phyloP scores from a whole-genome alignment of 176 grass and related monocot species.

The Alloteropsis semialata region DNA sequence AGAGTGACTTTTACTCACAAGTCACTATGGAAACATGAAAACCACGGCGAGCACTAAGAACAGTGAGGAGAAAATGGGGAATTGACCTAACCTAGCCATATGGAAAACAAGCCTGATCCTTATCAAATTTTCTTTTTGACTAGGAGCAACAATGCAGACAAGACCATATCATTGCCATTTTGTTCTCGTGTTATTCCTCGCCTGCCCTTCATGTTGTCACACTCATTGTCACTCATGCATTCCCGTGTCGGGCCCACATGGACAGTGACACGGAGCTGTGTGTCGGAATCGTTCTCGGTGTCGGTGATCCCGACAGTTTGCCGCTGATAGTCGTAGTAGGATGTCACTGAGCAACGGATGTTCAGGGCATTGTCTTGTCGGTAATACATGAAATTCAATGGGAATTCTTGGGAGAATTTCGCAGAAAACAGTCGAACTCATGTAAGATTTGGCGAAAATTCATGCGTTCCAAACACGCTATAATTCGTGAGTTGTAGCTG shows the following conservation, averaged over 20 bases:
- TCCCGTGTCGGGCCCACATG: not conserved
- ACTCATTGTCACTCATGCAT: not conserved
- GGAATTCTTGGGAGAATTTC: not conserved
- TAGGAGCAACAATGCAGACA: not conserved
- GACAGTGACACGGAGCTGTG: conserved; percentile 2
- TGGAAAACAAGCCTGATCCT: conserved; percentile 3
- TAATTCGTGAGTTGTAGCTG: not conserved
- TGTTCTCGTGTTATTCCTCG: conserved; percentile 5
- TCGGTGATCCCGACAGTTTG: conserved; percentile 20
- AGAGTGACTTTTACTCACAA: not conserved
- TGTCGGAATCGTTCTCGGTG: not conserved
- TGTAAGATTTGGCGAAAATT: not conserved
- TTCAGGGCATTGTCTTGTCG: not conserved
- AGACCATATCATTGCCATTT: conserved; percentile 17
- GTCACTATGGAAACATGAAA: not conserved
- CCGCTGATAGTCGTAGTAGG: not conserved
- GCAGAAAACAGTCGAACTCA: not conserved
- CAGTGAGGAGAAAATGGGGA: not conserved
- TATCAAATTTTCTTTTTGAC: not conserved
- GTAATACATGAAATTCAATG: not conserved
- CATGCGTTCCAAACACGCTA: not conserved
- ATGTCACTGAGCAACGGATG: not conserved
- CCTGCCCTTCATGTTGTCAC: not conserved
- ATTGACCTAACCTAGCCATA: not conserved
- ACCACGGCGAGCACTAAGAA: conserved; percentile 1